These are phyloP conservation scores for Cordia subcordata DNA, from an alignment of 257 asterid genomes.

Conservation along the genomic window DNA sequence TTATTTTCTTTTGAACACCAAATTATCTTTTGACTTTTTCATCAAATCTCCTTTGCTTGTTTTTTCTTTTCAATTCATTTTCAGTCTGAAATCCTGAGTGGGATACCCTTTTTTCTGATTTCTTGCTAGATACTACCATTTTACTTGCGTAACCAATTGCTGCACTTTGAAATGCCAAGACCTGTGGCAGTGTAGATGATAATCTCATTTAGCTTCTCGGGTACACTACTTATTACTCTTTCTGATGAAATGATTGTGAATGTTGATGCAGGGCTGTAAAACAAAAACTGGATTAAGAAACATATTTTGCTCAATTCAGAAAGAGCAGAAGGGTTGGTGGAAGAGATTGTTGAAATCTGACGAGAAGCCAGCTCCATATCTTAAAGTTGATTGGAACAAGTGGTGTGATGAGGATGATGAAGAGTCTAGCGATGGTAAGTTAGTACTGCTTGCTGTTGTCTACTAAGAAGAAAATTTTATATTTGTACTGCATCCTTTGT, in stretches of 20 bases:
- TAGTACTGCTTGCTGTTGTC: constrained; percentile 13
- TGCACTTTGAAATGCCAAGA: not conserved
- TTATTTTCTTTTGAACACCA: no score
- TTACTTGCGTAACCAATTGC: no score
- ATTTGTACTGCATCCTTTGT: not conserved
- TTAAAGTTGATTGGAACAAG: constrained; percentile 91
- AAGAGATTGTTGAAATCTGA: constrained; percentile 72
- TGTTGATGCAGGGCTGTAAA: constrained; percentile 63
- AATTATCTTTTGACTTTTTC: no score
- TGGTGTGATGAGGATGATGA: constrained; percentile 91
- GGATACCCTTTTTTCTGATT: no score
- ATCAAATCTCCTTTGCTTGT: no score
- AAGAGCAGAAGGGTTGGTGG: constrained; percentile 83
- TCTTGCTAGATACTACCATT: no score
- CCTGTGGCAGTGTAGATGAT: not conserved
- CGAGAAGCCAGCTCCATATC: constrained; percentile 71
- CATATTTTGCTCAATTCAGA: constrained; percentile 62
- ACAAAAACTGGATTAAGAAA: constrained; percentile 68
- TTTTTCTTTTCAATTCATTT: no score
- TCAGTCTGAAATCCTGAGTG: no score
- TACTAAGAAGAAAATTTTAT: not conserved
- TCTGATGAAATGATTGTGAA: constrained; percentile 7
- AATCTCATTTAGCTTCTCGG: not conserved
- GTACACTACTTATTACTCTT: not conserved
- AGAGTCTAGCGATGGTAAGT: constrained; percentile 64